Evolutionary conservation across 148 eudicot species (phyloP), one percentile per base, ranked within the genome.

Genomic region (Silene uniflora): DNA sequence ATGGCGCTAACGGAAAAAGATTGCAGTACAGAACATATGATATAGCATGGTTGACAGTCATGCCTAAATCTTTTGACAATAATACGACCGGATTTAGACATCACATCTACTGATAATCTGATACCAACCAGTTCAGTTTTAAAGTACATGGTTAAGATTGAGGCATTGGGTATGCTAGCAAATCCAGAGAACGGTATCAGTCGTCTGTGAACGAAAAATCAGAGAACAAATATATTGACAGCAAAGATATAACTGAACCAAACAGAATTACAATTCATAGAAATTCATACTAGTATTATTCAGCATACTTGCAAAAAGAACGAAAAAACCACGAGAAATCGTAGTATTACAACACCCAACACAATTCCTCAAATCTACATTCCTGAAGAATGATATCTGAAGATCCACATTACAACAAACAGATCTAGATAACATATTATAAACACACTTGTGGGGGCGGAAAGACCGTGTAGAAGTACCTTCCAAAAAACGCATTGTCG

Each of bases 391-490:
- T 71, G 72, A 42, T 0, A 71, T 5, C 62, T 74, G 69, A 67
- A 79, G 39, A 32, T 69, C 13, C 54, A 47, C 42, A 69, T 6
- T 7, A 69, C 67, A n/a, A 42, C 76, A 21, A 25, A 9, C 68
- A 76, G 42, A 79, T 64, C 69, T 59, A 58, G 52, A 67, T 67
- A 79, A 67, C 77, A 73, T 73, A n/a, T 32, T 32, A 60, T n/a
- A 22, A 64, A 32, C 55, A 14, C 65, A n/a, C 39, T 18, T 29
- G 32, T 29, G 32, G 32, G 32, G n/a, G 61, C 7, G 3, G 16
- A 21, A 7, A 23, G 42, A 63, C 4, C 73, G 8, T 19, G 17
- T 60, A 66, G 21, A 10, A 61, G 54, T 67, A 56, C 67, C 60
- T 58, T 60, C 47, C 74, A 67, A 79, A 73, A 16, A 55, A 62